Base-by-base conservation (phyloP, 2,329 filamentous ascomycete genomes). In the Alternaria panax region DNA sequence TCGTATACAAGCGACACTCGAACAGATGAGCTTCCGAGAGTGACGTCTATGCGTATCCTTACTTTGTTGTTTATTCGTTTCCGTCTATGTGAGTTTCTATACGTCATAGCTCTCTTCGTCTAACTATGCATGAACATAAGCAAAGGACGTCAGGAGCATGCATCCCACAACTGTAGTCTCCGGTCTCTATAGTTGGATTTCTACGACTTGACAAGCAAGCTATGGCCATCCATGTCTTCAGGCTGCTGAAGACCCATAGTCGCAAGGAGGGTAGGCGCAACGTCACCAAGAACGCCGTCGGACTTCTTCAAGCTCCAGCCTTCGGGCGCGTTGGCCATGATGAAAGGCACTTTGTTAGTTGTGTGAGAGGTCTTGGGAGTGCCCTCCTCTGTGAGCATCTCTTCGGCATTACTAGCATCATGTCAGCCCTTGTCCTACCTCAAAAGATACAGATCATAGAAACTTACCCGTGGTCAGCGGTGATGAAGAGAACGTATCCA, bases 311-410 rank as follows among this genome's bases (percentile, higher is more conserved):
- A 83, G 72, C 88, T 92, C 90, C 91, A 97, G 70, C 92, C 91
- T 75, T 91, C 86, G 40, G 95, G 95, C 8, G 93, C 93, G 78
- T 98, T 99, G 78, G 93, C 92, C 93, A 99, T 97, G 80, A 98
- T 88, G 78, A 99, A 94, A 9, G 95, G 95, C 53, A 99, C 95
- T 80, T 95, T 95, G 87, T 99, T 99, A 68, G 91, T 93, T 45
- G 95, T 99, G 85, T 99, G 95, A 51, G 92, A 94, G 8, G 95
- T 99, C 88, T 99, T 99, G 72, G 95, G 95, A 78, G 92, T 96
- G 78, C 93, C 93, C 78, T 97, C 92, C 70, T 92, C 84, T 77
- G 93, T 98, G 81, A 98, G 90, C 95, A 99, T 99, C 84, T 99
- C 95, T 84, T 99, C 95, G 57, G 95, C 95, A 76, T 99, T 99